Evolutionary conservation across 768 basidiomycete species (phyloP).

Genomic region (Zangia roseola): DNA sequence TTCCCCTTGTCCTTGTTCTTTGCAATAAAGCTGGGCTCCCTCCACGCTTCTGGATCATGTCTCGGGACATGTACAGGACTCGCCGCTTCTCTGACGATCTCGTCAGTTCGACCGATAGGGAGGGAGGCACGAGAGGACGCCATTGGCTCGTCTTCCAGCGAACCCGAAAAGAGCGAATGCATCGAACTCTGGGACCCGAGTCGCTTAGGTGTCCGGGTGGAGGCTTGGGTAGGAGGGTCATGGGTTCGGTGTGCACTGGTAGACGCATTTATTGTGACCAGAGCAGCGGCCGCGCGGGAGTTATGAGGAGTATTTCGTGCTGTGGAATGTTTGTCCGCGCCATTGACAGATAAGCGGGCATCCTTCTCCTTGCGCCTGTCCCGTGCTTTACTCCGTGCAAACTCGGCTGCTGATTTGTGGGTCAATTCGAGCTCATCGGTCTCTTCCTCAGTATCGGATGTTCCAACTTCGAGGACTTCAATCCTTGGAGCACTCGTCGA

Average conservation of each 20-base stretch:
- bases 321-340: constrained; percentile 1
- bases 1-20: constrained; percentile 22
- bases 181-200: constrained; percentile 12
- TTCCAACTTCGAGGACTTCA: constrained; percentile 10
- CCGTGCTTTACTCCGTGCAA: not conserved
- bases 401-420: not conserved
- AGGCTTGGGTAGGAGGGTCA: not conserved
- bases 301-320: not conserved
- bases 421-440: constrained; percentile 8
- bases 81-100: not conserved
- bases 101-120: not conserved
- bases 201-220: not conserved
- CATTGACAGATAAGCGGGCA: constrained; percentile 4
- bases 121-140: not conserved
- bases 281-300: not conserved
- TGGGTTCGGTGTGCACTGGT: not conserved
- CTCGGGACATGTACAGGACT: not conserved
- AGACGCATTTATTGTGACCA: not conserved
- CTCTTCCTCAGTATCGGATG: constrained; percentile 10
- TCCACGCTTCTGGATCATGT: constrained; percentile 32
- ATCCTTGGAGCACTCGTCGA: constrained; percentile 8
- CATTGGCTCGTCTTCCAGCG: not conserved
- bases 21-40: constrained; percentile 31
- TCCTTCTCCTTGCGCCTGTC: not conserved
- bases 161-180: constrained; percentile 29